phyloP scores from a whole-genome alignment of 2,329 filamentous ascomycete species.

The Cercospora canescens region DNA sequence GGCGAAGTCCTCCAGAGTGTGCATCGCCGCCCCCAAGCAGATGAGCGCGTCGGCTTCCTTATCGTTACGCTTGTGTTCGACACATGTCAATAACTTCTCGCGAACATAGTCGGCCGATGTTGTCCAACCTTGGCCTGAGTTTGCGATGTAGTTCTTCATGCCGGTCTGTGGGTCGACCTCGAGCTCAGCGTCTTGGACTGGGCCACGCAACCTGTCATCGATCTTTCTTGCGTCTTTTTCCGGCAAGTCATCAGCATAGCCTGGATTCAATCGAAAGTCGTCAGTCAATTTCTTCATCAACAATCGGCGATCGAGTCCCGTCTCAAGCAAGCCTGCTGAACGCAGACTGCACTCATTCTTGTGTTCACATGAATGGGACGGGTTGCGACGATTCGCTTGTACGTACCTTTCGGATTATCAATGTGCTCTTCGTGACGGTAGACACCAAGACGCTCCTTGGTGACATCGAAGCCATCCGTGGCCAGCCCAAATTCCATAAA shows the following conservation, averaged over 20 bases:
- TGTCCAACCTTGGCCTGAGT: constrained; percentile 73
- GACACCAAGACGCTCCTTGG: constrained; percentile 11
- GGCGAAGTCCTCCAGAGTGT: constrained; percentile 72
- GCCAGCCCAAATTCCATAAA: constrained; percentile 8
- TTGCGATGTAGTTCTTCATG: constrained; percentile 90
- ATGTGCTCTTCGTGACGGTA: constrained; percentile 5
- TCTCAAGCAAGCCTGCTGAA: neutral
- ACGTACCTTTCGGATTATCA: constrained; percentile 1
- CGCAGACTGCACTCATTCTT: neutral
- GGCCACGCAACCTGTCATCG: neutral
- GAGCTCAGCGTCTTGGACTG: constrained; percentile 52
- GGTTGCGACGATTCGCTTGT: neutral
- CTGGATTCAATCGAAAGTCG: neutral
- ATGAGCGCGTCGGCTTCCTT: constrained; percentile 64
- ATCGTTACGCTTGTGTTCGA: neutral
- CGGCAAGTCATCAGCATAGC: neutral
- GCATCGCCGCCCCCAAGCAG: constrained; percentile 73
- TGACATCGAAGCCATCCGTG: constrained; percentile 11
- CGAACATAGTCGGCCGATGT: constrained; percentile 81
- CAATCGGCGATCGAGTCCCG: neutral
- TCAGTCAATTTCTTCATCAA: neutral
- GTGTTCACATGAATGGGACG: neutral
- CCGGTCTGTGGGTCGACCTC: constrained; percentile 73
- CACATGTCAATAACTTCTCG: constrained; percentile 64
- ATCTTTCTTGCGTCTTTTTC: neutral